Base-by-base conservation (phyloP, 2,329 filamentous ascomycete genomes). In the Arthrobotrys iridis region DNA sequence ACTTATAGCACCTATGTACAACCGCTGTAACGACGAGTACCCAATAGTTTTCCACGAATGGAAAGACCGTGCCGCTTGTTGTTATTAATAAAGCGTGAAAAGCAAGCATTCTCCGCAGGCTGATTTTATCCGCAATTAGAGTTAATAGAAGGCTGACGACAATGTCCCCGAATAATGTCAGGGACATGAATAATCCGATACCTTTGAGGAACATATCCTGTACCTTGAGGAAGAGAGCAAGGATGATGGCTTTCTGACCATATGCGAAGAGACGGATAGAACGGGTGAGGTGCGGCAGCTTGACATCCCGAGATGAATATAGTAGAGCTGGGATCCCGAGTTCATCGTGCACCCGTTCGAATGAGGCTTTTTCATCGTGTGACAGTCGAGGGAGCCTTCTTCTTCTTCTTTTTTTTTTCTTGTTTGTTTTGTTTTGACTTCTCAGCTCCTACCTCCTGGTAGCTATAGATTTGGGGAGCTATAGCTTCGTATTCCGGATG, bases 221-320 rank as follows among this genome's bases (percentile, higher is more conserved):
- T 1, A 82, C 83, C 11, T 83, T 82, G 5, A 90, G 83, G 76
- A 86, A 89, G 20, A 85, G 82, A 8, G 87, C 88, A 3, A 89
- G 83, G 65, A 89, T 84, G 2, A 89, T 83, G 0, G 85, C 87
- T 4, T 86, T 86, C 4, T 83, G 82, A 60, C 88, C 88, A 78
- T 90, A 90, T 4, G 88, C 89, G 75, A 88, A 87, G 58, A 90
- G 84, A 1, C 89, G 86, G 3, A 89, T 83, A 79, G 88, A 88
- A 26, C 88, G 86, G 77, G 88, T 86, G 3, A 85, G 74, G 75
- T 86, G 87, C 18, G 90, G 85, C 1, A 90, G 81, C 78, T 88
- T 87, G 74, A 85, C 83, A 79, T 89, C 87, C 50, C 79, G 79
- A 3, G 82, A 77, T 0, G 85, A 84, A 24, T 77, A 62, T 77